Evolutionary conservation across 441 rosid species (phyloP), one percentile per base, ranked within the genome.

Genomic region (Populus hybrid): DNA sequence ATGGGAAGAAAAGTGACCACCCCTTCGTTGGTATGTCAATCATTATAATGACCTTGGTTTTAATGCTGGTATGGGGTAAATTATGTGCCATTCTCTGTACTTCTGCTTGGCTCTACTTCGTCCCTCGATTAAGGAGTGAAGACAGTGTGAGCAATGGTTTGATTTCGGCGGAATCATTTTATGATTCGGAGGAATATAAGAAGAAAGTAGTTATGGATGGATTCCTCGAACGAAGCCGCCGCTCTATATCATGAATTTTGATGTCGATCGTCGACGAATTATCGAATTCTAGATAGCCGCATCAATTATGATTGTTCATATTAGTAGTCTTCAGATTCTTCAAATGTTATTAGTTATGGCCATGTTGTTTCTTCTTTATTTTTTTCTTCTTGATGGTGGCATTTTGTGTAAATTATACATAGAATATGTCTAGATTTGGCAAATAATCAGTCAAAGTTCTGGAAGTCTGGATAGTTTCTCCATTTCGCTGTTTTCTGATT

Each of bases 11-110:
- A 35, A 10, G 78, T 6, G 93, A 87, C 74, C 45, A 3, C 45
- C 86, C 92, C 36, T 50, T 84, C 6, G 70, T 89, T 35, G 97
- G 97, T 9, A 77, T 90, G 77, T 89, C 89, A 4, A 74, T 93
- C 8, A 73, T 94, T 4, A 35, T 83, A 80, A 83, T 89, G 78
- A 89, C 94, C 5, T 76, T 94, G 33, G 31, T 89, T 66, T 85
- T 90, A 71, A 83, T 89, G 87, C 65, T 93, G 16, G 5, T 89
- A 0, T 91, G 92, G 89, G 98, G 98, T 61, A 86, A 91, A 21
- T 31, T 91, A 0, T 94, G 94, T 64, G 97, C 98, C 6, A 84
- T 94, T 72, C 83, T 94, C 6, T 93, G 95, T 78, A 88, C 97
- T 50, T 86, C 90, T 21, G 91, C 90, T 14, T 91, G 93, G 91